Evolutionary conservation across 768 basidiomycete species (phyloP).

Genomic region (Candolleomyces efflorescens): DNA sequence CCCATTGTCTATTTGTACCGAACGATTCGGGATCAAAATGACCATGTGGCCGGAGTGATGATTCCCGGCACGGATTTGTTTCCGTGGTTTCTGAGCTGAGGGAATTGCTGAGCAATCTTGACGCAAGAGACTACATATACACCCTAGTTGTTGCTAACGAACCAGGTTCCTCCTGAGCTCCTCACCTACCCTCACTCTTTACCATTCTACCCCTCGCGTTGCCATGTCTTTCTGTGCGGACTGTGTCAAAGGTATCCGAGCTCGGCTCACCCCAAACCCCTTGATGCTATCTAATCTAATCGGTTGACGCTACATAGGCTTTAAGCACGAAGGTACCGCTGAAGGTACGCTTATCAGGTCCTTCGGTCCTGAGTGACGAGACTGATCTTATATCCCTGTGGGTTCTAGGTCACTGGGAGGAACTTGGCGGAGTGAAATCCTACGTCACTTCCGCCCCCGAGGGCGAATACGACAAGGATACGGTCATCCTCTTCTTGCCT

Average conservation of each 20-base stretch:
- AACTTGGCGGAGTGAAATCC: constrained; percentile 41
- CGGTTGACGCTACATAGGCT: constrained; percentile 28
- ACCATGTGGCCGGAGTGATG: no score
- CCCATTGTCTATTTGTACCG: no score
- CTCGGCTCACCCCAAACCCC: background rate
- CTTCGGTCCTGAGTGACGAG: background rate
- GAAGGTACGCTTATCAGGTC: constrained; percentile 28
- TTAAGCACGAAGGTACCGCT: constrained; percentile 45
- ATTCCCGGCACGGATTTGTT: no score
- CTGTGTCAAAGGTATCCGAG: constrained; percentile 45
- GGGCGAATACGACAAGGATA: constrained; percentile 47
- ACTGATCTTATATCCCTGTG: background rate
- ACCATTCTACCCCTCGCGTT: background rate
- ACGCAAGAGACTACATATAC: no score
- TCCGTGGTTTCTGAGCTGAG: no score
- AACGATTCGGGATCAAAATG: no score
- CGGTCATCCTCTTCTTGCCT: constrained; percentile 50
- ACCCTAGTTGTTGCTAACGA: no score
- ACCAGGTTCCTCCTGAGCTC: no score
- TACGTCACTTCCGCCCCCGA: constrained; percentile 51
- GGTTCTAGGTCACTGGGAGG: constrained; percentile 40
- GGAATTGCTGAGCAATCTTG: no score
- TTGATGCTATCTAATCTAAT: background rate
- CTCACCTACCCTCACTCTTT: background rate
- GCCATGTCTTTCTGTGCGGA: constrained; percentile 39